Evolutionary conservation across 148 eudicot genomes (phyloP).

Genomic region (Cornus florida): DNA sequence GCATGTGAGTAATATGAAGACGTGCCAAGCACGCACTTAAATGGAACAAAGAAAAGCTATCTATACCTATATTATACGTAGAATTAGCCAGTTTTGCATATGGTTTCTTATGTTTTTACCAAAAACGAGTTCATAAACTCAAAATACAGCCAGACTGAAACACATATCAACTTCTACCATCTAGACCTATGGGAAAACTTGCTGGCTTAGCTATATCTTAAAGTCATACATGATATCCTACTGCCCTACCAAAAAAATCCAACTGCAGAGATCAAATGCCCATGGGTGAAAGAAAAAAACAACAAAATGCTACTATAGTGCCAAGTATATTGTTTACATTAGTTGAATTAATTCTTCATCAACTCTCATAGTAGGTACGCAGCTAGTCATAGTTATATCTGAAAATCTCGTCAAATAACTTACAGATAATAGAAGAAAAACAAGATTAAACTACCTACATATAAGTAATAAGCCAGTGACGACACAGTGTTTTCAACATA

Average conservation of each 20-base stretch:
- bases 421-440: background rate
- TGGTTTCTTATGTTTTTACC: background rate
- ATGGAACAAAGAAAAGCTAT: background rate
- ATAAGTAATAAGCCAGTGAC: background rate
- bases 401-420: background rate
- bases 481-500: background rate
- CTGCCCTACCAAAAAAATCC: background rate
- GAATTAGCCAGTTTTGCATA: background rate
- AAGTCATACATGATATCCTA: background rate
- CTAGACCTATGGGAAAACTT: background rate
- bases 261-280: background rate
- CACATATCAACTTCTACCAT: background rate
- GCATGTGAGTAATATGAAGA: too few species aligned
- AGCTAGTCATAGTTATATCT: too few species aligned
- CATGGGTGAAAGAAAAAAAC: background rate
- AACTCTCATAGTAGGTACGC: too few species aligned
- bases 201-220: background rate
- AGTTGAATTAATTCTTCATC: background rate
- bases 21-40: background rate
- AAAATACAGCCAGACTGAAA: background rate
- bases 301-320: background rate
- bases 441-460: background rate
- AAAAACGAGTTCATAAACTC: too few species aligned
- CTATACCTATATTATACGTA: background rate
- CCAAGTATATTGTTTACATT: background rate